Percentiles rank a stretch among this genome's conserved stretches.
phyloP scores from a whole-genome alignment of 345 rosid species.

The Durio zibethinus region DNA sequence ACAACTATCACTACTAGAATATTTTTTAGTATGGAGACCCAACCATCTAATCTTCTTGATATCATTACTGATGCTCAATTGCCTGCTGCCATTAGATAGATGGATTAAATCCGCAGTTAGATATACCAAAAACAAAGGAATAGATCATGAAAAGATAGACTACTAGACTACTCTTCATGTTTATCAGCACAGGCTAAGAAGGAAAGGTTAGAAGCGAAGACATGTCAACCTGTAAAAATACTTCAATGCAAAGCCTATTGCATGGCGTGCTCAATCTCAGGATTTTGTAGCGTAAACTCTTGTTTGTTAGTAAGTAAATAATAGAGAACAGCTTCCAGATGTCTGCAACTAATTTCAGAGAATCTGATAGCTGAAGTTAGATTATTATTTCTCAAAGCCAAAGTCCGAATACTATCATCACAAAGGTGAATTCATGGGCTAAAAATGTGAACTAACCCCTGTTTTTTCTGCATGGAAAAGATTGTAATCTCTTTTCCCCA shows the following conservation, averaged over 20 bases:
- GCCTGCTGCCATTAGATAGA: not conserved
- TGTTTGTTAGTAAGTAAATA: not conserved
- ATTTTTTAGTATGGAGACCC: not conserved
- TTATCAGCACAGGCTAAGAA: not conserved
- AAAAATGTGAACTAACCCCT: not conserved
- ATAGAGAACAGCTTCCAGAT: not conserved
- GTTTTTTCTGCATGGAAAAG: not conserved
- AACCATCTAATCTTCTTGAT: not conserved
- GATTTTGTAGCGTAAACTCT: not conserved
- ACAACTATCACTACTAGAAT: not conserved
- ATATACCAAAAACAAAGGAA: not conserved
- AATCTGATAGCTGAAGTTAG: not conserved
- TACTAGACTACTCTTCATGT: not conserved
- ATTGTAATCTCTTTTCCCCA: not conserved
- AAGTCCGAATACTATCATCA: not conserved
- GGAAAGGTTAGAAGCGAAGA: not conserved
- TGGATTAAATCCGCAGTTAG: not conserved
- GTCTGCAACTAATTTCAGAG: not conserved
- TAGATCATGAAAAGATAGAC: not conserved
- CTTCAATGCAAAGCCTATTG: not conserved
- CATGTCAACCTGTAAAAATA: not conserved
- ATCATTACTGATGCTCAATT: not conserved
- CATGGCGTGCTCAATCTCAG: not conserved
- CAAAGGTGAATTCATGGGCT: not conserved
- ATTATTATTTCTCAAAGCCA: not conserved